A percentile compares a stretch with the other conserved stretches of the same genome.
Evolutionary conservation across 306 rosid genomes (phyloP).

Genomic region (Argentina anserina): DNA sequence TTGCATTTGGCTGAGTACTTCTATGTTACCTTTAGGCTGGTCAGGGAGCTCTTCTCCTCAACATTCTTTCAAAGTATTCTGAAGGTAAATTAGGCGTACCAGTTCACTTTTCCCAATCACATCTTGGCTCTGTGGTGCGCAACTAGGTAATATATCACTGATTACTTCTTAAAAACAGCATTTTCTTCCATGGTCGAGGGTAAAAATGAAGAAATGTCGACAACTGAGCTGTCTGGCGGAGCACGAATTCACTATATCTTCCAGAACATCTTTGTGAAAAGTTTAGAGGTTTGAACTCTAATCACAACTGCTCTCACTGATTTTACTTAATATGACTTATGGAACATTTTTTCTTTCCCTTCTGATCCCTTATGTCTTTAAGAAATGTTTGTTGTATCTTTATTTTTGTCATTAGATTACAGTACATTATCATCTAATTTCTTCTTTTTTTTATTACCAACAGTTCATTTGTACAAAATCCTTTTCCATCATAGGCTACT

Average conservation of each 20-base stretch:
- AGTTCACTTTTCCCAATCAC: conserved; percentile 5
- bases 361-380: not conserved
- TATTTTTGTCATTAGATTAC: not conserved
- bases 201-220: conserved; percentile 95
- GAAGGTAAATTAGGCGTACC: conserved; percentile 57
- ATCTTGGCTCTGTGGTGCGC: not conserved
- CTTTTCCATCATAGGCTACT: not conserved
- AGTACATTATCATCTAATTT: not conserved
- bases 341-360: not conserved
- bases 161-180: conserved; percentile 49
- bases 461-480: not conserved
- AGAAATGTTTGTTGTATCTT: not conserved
- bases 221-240: conserved; percentile 91
- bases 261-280: conserved; percentile 84
- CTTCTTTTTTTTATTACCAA: not conserved
- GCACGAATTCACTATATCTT: conserved; percentile 93
- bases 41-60: conserved; percentile 95
- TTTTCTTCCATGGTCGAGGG: conserved; percentile 96
- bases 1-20: conserved; percentile 13
- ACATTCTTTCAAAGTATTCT: conserved; percentile 86
- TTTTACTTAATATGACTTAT: not conserved
- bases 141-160: conserved; percentile 8
- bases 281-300: conserved; percentile 73
- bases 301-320: not conserved
- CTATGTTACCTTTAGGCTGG: conserved; percentile 60